Base-by-base conservation (phyloP, 495 filamentous ascomycete genomes). In the Bathelium albidoporum region DNA sequence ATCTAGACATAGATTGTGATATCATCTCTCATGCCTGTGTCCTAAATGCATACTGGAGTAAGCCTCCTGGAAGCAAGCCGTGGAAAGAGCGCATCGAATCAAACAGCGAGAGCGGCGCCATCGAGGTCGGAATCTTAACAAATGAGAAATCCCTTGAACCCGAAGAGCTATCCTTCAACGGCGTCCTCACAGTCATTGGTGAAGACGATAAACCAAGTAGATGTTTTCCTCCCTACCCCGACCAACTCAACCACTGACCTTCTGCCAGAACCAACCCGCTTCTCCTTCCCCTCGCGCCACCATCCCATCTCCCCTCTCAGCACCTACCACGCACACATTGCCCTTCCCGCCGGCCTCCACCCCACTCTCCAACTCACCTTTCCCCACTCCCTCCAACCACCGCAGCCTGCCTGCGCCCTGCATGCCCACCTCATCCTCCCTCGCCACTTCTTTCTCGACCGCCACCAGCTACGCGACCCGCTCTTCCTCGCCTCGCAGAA, bases 271-370 rank as follows among this genome's bases (percentile, higher is more conserved):
- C 82, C 87, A 39, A 89, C 88, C 0, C 77, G 93, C 63, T 97
- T 98, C 79, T 84, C 89, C n/a, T 96, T 97, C 69, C 86, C 91
- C 24, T 86, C 91, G 9, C 86, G 92, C 0, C 94, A 98, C 71
- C 87, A 94, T n/a, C 65, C 75, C 80, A 9, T 72, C 78, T 61
- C 77, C 72, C 41, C 71, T 60, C 80, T 81, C 68, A 75, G 74
- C 1, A 74, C 49, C 28, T 88, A 81, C 63, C 69, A 62, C 9
- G 71, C 79, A 29, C 75, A 75, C 1, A 90, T 95, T 69, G 69
- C 80, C 24, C 63, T 73, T 1, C 94, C 92, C 2, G 87, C 85
- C 0, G 92, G 94, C n/a, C 80, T 97, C 12, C 94, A 98, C 74
- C 94, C 94, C 9, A 90, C 83, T 12, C 79, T 98, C 64, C 79